phyloP scores from a whole-genome alignment of 2,329 filamentous ascomycete species.

The Polychaeton citri region DNA sequence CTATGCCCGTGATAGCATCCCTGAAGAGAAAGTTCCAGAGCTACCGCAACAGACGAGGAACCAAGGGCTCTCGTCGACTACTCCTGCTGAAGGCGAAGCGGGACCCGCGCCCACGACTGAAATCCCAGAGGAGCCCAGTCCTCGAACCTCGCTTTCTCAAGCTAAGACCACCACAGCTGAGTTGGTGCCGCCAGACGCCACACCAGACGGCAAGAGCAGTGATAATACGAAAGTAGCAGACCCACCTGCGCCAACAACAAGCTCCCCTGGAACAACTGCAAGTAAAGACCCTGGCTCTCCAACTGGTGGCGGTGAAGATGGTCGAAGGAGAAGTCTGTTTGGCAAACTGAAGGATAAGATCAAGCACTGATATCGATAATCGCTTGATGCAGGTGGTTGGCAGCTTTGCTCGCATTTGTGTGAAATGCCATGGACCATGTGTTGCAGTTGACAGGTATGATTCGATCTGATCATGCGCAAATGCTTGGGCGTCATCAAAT shows the following conservation, averaged over 20 bases:
- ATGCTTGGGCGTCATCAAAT: too few species aligned
- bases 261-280: neutral
- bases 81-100: neutral
- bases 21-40: neutral
- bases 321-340: neutral
- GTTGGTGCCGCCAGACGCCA: neutral
- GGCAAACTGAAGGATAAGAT: conserved; percentile 1
- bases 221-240: too few species aligned
- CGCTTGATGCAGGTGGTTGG: too few species aligned
- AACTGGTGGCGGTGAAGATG: neutral
- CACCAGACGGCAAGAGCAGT: neutral
- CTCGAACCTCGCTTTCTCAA: neutral
- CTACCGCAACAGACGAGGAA: neutral
- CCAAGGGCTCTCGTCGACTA: neutral
- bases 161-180: conserved; percentile 1
- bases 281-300: neutral
- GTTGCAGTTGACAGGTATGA: too few species aligned
- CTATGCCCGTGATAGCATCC: neutral
- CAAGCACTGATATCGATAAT: neutral
- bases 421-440: too few species aligned
- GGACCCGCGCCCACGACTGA: neutral
- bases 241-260: neutral
- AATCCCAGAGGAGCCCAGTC: neutral
- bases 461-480: too few species aligned
- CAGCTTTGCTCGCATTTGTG: too few species aligned